Conservation (phyloP, 2,329 filamentous ascomycete genomes). For the Pseudopithomyces chartarum region DNA sequence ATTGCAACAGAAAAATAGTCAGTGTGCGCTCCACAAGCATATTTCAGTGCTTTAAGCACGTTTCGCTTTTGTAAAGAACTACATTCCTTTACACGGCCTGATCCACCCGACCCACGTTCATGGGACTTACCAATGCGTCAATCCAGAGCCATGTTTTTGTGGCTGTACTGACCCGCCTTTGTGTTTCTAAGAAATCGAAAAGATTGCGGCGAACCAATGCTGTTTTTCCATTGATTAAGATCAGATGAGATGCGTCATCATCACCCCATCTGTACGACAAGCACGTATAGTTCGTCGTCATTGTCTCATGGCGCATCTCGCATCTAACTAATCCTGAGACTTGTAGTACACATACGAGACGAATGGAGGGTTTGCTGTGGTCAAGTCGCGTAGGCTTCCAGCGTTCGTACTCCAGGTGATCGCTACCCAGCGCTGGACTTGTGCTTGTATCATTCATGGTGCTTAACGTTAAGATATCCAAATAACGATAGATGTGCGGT, state of each 20-base stretch:
- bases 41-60: no score
- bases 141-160: background rate
- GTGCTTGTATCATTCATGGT: no score
- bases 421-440: no score
- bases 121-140: no score
- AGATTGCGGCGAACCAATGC: constrained; percentile 7
- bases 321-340: background rate
- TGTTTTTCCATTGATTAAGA: background rate
- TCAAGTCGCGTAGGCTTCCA: background rate
- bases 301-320: constrained; percentile 2
- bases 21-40: no score
- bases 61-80: no score
- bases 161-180: background rate
- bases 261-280: constrained; percentile 17
- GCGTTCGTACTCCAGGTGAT: no score
- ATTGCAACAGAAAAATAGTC: no score
- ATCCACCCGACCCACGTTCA: no score
- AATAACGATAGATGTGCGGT: no score
- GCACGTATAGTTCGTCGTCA: constrained; percentile 5
- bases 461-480: no score
- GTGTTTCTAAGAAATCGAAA: constrained; percentile 3
- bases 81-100: no score
- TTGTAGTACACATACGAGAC: background rate
- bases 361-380: background rate
- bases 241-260: background rate